phyloP scores from a whole-genome alignment of 179 eudicot species.

The Nepenthes alata region DNA sequence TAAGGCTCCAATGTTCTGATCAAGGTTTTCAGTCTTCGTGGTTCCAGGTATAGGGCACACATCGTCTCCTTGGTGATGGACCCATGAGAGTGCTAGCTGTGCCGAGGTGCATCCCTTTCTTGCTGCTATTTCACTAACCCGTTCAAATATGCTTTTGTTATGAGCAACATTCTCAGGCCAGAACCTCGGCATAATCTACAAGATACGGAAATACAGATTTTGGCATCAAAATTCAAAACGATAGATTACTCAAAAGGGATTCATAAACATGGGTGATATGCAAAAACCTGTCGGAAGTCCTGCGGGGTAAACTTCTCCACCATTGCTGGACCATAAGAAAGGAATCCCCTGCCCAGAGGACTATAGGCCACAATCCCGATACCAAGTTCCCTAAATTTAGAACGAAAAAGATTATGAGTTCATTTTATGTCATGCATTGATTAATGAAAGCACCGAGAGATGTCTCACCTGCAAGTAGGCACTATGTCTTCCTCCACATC shows the following conservation, averaged over 20 bases:
- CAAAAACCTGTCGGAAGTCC: slow-evolving; percentile 18
- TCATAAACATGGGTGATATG: too few relatives aligned
- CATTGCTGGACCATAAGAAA: slow-evolving; percentile 19
- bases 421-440: not conserved
- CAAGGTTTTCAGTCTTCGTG: slow-evolving; percentile 16
- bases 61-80: slow-evolving; percentile 23
- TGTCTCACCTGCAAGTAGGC: slow-evolving; percentile 40
- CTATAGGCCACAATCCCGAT: slow-evolving; percentile 32
- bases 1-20: slow-evolving; percentile 11
- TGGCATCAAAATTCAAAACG: not conserved
- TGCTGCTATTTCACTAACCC: slow-evolving; percentile 18
- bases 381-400: slow-evolving; percentile 20
- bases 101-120: slow-evolving; percentile 23
- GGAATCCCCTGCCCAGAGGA: slow-evolving; percentile 32
- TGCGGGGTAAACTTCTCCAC: slow-evolving; percentile 6
- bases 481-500: slow-evolving; percentile 42
- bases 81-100: slow-evolving; percentile 21
- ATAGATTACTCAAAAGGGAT: too few relatives aligned
- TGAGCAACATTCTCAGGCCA: slow-evolving; percentile 19
- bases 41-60: slow-evolving; percentile 24
- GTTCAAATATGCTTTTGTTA: slow-evolving; percentile 16
- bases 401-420: not conserved
- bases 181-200: slow-evolving; percentile 20
- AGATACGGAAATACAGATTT: not conserved
- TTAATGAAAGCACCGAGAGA: not conserved